phyloP scores from a whole-genome alignment of 345 rosid genomes.

The Salix caprea region DNA sequence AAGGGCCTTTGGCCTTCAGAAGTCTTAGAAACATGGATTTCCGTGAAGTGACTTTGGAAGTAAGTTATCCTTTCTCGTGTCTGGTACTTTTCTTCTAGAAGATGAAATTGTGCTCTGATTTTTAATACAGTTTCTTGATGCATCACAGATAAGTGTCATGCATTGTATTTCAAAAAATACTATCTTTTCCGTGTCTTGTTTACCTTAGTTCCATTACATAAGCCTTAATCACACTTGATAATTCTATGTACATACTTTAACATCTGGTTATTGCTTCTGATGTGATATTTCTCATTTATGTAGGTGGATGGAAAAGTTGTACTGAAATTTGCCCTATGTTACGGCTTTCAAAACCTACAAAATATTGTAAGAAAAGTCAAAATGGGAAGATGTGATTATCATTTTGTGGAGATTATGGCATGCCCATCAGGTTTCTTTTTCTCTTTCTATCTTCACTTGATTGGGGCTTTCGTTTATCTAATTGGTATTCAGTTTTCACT shows the following conservation, averaged over 20 bases:
- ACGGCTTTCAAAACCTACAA: conserved; percentile 94
- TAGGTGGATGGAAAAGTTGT: conserved; percentile 74
- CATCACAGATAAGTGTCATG: background rate
- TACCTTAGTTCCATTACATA: background rate
- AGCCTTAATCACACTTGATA: background rate
- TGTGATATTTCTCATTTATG: background rate
- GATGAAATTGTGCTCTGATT: background rate
- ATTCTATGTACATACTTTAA: background rate
- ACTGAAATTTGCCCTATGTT: conserved; percentile 78
- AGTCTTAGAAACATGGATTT: conserved; percentile 76
- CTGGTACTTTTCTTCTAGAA: background rate
- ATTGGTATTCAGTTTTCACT: background rate
- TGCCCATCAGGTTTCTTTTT: conserved; percentile 75
- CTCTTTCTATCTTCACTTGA: background rate
- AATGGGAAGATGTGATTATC: conserved; percentile 71
- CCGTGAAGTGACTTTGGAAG: conserved; percentile 74
- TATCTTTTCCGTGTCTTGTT: background rate
- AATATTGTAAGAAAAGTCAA: conserved; percentile 80
- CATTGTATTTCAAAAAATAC: background rate
- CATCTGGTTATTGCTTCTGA: background rate
- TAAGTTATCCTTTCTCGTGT: conserved; percentile 32
- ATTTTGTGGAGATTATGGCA: conserved; percentile 97
- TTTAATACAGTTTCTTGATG: background rate
- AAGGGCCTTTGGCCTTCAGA: conserved; percentile 58
- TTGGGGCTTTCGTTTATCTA: background rate